Evolutionary conservation across 2,329 filamentous ascomycete species (phyloP), one percentile per base, ranked within the genome.

Genomic region (Alternaria angustiovoidea): DNA sequence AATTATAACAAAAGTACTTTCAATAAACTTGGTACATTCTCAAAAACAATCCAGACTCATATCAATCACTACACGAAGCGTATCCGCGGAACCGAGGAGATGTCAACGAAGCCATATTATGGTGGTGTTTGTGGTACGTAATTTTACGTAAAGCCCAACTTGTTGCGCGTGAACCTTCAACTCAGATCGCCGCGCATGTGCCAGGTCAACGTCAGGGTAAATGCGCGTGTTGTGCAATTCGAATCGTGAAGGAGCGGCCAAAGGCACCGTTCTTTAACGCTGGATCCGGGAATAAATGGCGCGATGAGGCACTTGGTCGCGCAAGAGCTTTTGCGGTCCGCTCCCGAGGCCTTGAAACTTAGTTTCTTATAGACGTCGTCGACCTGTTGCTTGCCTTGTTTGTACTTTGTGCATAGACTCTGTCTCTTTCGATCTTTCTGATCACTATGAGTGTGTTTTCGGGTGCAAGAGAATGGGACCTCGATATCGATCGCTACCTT

Each of bases 401-500:
- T 52, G 12, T 52, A 20, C 7, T 52, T 28, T 24, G 22, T 9
- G 18, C 32, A 38, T n/a, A 30, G 36, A 5, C 14, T 32, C 26
- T 18, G 26, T 16, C 28, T 41, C 30, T 36, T 48, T 49, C 6
- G 14, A 30, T 36, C 12, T 24, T 16, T 14, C 34, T 49, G 32
- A 32, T 11, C 46, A 49, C 18, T 18, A 57, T 51, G 48, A 28
- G 18, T 18, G 14, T 32, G 3, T 60, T 66, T 16, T 57, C 47
- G 16, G 59, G 44, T 42, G 65, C 67, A 14, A 60, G 65, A 53
- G 57, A 62, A 8, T 77, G 74, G 65, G 83, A 89, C 71, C 88
- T 96, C 78, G 87, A 95, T 78, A 86, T 96, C 64, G 93, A 97
- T 82, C 80, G 79, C n/a, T 87, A 89, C 74, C 75, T 96, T 51